A percentile compares a stretch with the other conserved stretches of the same genome.
Conservation (phyloP, 2,329 filamentous ascomycete genomes). For the Curvularia eragrostidis region DNA sequence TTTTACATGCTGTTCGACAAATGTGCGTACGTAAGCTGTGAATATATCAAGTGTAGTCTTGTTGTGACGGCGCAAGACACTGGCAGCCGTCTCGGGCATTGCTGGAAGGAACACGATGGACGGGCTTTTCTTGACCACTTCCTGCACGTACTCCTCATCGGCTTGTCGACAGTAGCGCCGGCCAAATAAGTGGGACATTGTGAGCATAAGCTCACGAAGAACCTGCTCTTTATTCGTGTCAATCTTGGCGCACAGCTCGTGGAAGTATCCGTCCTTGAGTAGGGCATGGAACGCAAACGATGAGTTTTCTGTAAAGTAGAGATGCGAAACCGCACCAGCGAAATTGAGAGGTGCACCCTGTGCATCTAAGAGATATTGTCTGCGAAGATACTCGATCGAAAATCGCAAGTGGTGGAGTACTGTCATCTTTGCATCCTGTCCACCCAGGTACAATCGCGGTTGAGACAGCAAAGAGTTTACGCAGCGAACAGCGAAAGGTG, state of each 20-base stretch:
- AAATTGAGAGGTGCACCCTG: slow-evolving; percentile 74
- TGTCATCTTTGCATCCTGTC: slow-evolving; percentile 69
- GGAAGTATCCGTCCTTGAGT: slow-evolving; percentile 73
- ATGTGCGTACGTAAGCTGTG: slow-evolving; percentile 72
- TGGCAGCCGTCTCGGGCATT: slow-evolving; percentile 64
- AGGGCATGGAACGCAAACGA: slow-evolving; percentile 79
- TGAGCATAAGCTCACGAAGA: slow-evolving; percentile 68
- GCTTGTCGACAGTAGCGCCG: slow-evolving; percentile 61
- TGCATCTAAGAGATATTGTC: slow-evolving; percentile 69
- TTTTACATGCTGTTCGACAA: slow-evolving; percentile 67
- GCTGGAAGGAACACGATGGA: slow-evolving; percentile 71
- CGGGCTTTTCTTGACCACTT: slow-evolving; percentile 62
- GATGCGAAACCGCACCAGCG: slow-evolving; percentile 70
- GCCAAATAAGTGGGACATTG: slow-evolving; percentile 74
- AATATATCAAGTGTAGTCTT: slow-evolving; percentile 70
- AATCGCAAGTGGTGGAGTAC: slow-evolving; percentile 80
- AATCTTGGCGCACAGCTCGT: slow-evolving; percentile 66
- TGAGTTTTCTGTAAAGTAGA: slow-evolving; percentile 79
- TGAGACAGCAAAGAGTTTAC: slow-evolving; percentile 74
- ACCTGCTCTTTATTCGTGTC: slow-evolving; percentile 58
- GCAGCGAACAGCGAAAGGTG: slow-evolving; percentile 66
- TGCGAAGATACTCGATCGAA: slow-evolving; percentile 78
- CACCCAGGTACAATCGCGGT: slow-evolving; percentile 73
- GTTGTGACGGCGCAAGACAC: slow-evolving; percentile 68
- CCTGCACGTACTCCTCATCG: slow-evolving; percentile 56